Percentiles rank a stretch among this genome's conserved stretches.
Conservation (phyloP, 495 filamentous ascomycete genomes). For the Tricharina praecox region DNA sequence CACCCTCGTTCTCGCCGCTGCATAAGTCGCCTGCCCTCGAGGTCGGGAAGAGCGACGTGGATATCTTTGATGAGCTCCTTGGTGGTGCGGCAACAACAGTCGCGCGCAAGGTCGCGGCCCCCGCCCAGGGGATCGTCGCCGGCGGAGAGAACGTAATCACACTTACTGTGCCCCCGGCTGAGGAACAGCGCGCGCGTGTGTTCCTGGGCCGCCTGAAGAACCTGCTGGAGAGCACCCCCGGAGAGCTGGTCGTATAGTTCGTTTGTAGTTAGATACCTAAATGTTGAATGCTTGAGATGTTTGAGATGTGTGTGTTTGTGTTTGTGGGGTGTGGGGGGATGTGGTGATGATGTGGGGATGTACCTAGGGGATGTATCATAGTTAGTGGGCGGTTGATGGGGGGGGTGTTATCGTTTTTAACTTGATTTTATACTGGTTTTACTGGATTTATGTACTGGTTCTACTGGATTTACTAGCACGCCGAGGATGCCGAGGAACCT, state of each 20-base stretch:
- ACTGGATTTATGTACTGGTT: no score
- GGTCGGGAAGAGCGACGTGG: constrained; percentile 18
- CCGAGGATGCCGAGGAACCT: no score
- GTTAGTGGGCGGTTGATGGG: no score
- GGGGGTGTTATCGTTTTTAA: no score
- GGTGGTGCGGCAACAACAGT: constrained; percentile 32
- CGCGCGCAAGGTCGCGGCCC: constrained; percentile 9
- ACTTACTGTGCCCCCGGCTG: constrained; percentile 52
- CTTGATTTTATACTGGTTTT: no score
- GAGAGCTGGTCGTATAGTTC: constrained; percentile 41
- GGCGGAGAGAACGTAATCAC: constrained; percentile 61
- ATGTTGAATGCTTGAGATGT: background rate
- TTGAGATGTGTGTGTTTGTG: background rate
- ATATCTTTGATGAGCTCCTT: constrained; percentile 66
- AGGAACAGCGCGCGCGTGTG: constrained; percentile 59
- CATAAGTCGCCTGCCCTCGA: background rate
- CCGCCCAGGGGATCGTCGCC: constrained; percentile 26
- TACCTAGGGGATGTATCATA: no score
- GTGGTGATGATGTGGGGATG: no score
- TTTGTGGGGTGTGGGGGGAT: no score
- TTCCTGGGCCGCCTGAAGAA: constrained; percentile 74
- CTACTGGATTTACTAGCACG: no score
- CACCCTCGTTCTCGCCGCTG: constrained; percentile 6
- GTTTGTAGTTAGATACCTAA: constrained; percentile 1
- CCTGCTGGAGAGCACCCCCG: constrained; percentile 68